Conservation (phyloP, 768 basidiomycete genomes). For the Chalciporus chontae region DNA sequence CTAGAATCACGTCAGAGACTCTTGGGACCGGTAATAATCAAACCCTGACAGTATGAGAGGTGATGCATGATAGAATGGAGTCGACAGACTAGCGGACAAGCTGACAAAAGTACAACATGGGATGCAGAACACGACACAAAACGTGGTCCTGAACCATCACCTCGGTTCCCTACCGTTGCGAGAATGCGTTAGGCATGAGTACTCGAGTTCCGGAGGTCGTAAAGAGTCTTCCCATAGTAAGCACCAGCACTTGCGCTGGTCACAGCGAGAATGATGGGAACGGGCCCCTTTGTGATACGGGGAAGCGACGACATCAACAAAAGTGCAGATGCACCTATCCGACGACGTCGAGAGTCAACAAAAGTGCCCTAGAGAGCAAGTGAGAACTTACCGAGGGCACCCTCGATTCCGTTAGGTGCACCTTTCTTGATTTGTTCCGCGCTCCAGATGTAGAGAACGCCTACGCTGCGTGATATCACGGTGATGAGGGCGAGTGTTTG, state of each 20-base stretch:
- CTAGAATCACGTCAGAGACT: no score
- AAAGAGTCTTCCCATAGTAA: conserved; percentile 67
- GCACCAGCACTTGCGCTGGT: conserved; percentile 57
- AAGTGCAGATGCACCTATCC: conserved; percentile 69
- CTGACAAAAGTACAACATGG: conserved; percentile 10
- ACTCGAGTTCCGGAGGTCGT: conserved; percentile 36
- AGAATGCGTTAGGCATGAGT: conserved; percentile 11
- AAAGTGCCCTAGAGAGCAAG: neutral
- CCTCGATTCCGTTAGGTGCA: conserved; percentile 69
- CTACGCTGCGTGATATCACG: conserved; percentile 50
- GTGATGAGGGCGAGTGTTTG: neutral
- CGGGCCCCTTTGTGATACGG: conserved; percentile 68
- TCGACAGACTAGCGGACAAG: neutral
- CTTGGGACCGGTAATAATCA: no score
- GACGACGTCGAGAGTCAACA: neutral
- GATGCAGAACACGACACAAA: neutral
- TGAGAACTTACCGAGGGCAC: conserved; percentile 63
- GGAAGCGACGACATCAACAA: conserved; percentile 74
- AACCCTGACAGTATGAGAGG: neutral
- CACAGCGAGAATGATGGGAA: conserved; percentile 59
- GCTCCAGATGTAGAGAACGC: conserved; percentile 75
- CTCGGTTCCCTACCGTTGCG: neutral
- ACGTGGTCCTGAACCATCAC: neutral
- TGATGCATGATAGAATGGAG: neutral
- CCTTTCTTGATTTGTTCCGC: conserved; percentile 74